phyloP scores from a whole-genome alignment of 305 asterid species.

The Fraxinus paxiana region DNA sequence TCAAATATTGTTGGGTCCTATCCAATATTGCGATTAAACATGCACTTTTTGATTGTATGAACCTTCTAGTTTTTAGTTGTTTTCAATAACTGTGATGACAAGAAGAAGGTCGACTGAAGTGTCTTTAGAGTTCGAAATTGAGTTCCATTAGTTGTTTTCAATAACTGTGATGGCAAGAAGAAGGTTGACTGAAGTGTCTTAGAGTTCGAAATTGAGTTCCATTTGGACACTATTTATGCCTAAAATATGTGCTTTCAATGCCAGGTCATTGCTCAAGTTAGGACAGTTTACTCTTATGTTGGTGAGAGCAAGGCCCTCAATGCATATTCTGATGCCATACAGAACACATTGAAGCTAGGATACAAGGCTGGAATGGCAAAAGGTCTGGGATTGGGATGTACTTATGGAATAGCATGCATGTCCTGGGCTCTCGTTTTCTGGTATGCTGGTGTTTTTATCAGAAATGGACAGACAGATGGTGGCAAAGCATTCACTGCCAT shows the following conservation, averaged over 20 bases:
- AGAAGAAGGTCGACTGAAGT: not conserved
- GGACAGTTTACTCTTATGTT: constrained; percentile 91
- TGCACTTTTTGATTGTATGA: not conserved
- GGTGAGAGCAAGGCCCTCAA: constrained; percentile 78
- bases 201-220: not conserved
- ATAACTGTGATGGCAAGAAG: not conserved
- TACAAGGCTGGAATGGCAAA: constrained; percentile 99
- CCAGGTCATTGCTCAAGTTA: constrained; percentile 93
- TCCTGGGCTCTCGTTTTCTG: constrained; percentile 99
- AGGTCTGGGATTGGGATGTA: constrained; percentile 95
- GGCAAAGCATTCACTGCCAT: constrained; percentile 98
- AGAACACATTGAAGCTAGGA: constrained; percentile 78
- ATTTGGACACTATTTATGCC: not conserved
- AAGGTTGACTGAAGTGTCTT: not conserved
- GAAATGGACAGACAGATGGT: constrained; percentile 87
- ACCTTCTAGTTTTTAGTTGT: not conserved
- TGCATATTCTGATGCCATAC: constrained; percentile 86
- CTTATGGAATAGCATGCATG: constrained; percentile 97
- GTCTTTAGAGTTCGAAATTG: not conserved
- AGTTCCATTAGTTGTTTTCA: not conserved
- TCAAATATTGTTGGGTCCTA: not conserved
- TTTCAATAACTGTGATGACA: not conserved
- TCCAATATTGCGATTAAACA: not conserved
- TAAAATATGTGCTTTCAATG: constrained; percentile 17
- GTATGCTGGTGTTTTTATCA: constrained; percentile 95